Conservation (phyloP, 768 basidiomycete genomes). For the Psilocybe tampanensis region DNA sequence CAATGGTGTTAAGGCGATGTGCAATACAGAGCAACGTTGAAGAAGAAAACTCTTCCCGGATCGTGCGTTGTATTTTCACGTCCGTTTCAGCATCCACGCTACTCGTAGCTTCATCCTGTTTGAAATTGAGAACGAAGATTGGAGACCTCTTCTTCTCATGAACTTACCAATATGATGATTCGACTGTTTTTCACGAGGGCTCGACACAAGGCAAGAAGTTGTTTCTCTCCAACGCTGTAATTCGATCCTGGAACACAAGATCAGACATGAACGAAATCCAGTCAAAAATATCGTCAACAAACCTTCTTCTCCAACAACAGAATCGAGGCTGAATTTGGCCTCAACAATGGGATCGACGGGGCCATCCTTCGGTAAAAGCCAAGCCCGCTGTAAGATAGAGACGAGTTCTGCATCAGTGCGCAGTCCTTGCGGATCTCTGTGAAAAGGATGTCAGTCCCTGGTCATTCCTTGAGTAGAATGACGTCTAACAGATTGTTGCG, state of each 20-base stretch:
- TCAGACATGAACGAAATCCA: background rate
- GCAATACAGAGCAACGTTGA: constrained; percentile 61
- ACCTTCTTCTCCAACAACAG: constrained; percentile 66
- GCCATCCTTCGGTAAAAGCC: constrained; percentile 57
- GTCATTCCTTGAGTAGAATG: background rate
- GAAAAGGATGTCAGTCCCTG: background rate
- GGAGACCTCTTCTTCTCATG: background rate
- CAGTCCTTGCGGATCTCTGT: constrained; percentile 54
- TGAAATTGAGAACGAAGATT: background rate
- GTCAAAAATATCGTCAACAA: constrained; percentile 5
- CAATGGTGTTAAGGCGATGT: constrained; percentile 61
- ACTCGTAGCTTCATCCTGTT: constrained; percentile 64
- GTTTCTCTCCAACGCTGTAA: constrained; percentile 70
- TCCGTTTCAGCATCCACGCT: constrained; percentile 67
- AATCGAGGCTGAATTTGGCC: constrained; percentile 70
- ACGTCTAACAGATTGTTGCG: constrained; percentile 42
- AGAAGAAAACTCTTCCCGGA: constrained; percentile 58
- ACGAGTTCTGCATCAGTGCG: constrained; percentile 65
- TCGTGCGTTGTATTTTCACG: constrained; percentile 61
- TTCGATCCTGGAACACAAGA: constrained; percentile 46
- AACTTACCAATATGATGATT: constrained; percentile 56
- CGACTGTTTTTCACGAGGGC: constrained; percentile 63
- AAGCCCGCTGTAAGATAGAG: constrained; percentile 59
- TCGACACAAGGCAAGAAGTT: constrained; percentile 62
- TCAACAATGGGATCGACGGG: constrained; percentile 46